These are phyloP conservation scores for Setaria viridis DNA, from an alignment of 202 grass and related monocot genomes.

Conservation along the genomic window DNA sequence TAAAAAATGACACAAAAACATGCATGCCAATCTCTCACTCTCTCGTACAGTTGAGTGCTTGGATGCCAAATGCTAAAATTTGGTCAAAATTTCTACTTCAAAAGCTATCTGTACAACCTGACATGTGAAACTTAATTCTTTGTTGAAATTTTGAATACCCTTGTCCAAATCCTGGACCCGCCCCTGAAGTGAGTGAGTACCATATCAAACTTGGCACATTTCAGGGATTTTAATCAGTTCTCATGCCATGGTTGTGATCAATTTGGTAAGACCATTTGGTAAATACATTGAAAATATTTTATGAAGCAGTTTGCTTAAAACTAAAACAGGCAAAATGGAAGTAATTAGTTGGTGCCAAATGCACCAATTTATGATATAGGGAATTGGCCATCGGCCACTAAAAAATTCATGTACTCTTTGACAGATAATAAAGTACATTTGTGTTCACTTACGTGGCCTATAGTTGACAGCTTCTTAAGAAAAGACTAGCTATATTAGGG, in stretches of 20 bases:
- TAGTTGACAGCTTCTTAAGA: neutral
- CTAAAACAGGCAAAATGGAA: neutral
- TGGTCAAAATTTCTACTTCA: too few relatives aligned
- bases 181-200: neutral
- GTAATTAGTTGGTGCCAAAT: neutral
- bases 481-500: slow-evolving; percentile 1
- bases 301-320: slow-evolving; percentile 17
- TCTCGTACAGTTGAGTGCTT: too few relatives aligned
- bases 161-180: too few relatives aligned
- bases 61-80: too few relatives aligned
- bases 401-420: neutral
- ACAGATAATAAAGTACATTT: neutral
- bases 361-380: slow-evolving; percentile 5
- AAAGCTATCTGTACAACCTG: too few relatives aligned
- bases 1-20: too few relatives aligned
- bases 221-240: neutral
- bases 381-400: neutral
- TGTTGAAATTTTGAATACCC: too few relatives aligned
- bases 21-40: too few relatives aligned
- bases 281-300: neutral
- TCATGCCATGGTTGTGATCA: neutral
- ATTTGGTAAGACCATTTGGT: neutral
- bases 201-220: slow-evolving; percentile 12
- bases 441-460: neutral
- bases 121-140: too few relatives aligned